Evolutionary conservation across 1,284 basidiomycete species (phyloP).

Genomic region (Stygiomarasmius scandens): DNA sequence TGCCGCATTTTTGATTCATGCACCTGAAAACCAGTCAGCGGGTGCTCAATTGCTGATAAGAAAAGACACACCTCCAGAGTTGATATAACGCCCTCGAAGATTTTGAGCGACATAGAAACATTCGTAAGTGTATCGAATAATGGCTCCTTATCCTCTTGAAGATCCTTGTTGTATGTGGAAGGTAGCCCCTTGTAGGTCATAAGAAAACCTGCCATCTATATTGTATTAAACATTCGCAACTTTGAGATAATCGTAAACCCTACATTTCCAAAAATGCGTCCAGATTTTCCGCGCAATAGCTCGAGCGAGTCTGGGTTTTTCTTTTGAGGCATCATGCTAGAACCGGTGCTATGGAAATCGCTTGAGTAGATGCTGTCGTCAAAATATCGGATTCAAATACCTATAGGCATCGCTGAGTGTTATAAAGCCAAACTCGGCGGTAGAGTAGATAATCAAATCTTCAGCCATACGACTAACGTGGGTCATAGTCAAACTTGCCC

Average conservation of each 20-base stretch:
- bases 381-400: constrained; percentile 37
- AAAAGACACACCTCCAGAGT: constrained; percentile 77
- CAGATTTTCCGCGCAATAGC: constrained; percentile 92
- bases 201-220: constrained; percentile 95
- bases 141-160: constrained; percentile 99
- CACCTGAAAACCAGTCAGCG: constrained; percentile 54
- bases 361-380: neutral
- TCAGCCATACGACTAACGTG: constrained; percentile 95
- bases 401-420: constrained; percentile 95
- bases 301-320: constrained; percentile 98
- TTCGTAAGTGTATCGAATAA: constrained; percentile 95
- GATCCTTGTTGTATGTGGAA: constrained; percentile 98
- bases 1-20: constrained; percentile 88
- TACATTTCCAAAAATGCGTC: constrained; percentile 92
- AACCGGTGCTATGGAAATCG: constrained; percentile 75
- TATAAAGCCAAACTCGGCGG: constrained; percentile 95
- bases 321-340: constrained; percentile 99
- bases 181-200: constrained; percentile 98
- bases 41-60: neutral
- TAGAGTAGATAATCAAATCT: constrained; percentile 96
- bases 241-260: constrained; percentile 26
- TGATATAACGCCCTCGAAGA: constrained; percentile 92
- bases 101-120: constrained; percentile 86
- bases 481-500: constrained; percentile 90
- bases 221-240: neutral